Evolutionary conservation across 345 rosid genomes (phyloP), one percentile per base, ranked within the genome.

Genomic region (Rhizophora mangle): DNA sequence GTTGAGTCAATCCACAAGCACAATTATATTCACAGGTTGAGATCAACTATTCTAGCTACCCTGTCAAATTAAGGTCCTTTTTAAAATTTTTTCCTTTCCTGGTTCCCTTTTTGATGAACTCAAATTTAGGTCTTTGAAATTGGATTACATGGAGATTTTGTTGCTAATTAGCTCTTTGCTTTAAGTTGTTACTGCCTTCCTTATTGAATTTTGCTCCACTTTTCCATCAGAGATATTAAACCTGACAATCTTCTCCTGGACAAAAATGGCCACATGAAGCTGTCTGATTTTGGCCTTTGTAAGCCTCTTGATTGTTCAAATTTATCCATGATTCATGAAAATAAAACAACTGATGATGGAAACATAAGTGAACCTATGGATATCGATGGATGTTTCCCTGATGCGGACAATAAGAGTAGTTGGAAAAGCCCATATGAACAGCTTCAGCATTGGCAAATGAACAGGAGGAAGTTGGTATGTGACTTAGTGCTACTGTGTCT

Each of bases 391-490:
- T 70, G 85, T 68, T 82, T 90, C 68, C 77, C 98, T 54, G 96
- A 88, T 76, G 78, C 96, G 64, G 92, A 83, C 76, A 85, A 85
- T 65, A 81, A 80, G 71, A 91, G 88, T 79, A 88, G 83, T 78
- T 93, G 96, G 96, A 92, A 82, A 76, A 93, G 91, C 78, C 87
- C 94, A 36, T 87, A 79, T 30, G 97, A 93, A 80, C 98, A 91
- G 82, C 94, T 91, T 85, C 97, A 91, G 80, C 98, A 93, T 73
- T 93, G 98, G 98, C 97, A 93, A 82, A 91, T 93, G 90, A 93
- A 93, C 82, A 85, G 98, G 77, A 89, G 98, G 81, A 93, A 86
- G 77, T 81, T 93, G 84, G 98, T 93, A 83, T 29, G 88, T 53
- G 49, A 26, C 70, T 63, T 58, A 24, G 57, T 26, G 68, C 10